Base-by-base conservation (phyloP, 2,329 filamentous ascomycete genomes). In the Diaporthe caulivora region DNA sequence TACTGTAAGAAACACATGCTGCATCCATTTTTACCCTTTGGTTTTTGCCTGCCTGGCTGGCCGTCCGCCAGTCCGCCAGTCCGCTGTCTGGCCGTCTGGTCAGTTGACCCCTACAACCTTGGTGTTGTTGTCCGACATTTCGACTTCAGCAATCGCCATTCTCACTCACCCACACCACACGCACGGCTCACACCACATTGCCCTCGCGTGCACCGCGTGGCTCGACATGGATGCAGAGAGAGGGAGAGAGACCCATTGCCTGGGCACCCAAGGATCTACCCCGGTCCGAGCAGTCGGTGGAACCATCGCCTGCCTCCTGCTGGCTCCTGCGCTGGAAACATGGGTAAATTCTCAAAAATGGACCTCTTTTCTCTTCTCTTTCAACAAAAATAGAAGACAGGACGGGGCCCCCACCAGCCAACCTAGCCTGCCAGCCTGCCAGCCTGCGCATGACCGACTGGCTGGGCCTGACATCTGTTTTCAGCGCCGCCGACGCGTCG, bases 161-260 rank as follows among this genome's bases (percentile, higher is more conserved):
- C 37, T 40, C 49, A 31, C 26, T 44, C 47, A 34, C 40, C 15
- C 60, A 62, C 24, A 18, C 55, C n/a, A n/a, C n/a, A n/a, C n/a
- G 34, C 55, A 64, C 60, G 11, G 34, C 44, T 54, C 64, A 44
- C 65, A 69, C 49, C 49, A 69, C 65, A n/a, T n/a, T 37, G 29
- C 26, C 54, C 42, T 69, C 69, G 24, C 24, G 17, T 21, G 53
- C 64, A 53, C 58, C 73, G 71, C 73, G 71, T 75, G 73, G 73
- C 71, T 67, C 62, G 44, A 75, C 73, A 64, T 55, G 73, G 73
- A 67, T 73, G 47, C 47, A 49, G 40, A 40, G 37, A 9, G 37
- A 49, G 40, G 13, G 37, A 9, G 37, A 65, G 53, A 55, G 47
- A 31, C 42, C 26, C 40, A 26, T 44, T 31, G 26, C 70, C 37